Evolutionary conservation across 768 basidiomycete species (phyloP), one percentile per base, ranked within the genome.

Genomic region (Agrocybe praecox): DNA sequence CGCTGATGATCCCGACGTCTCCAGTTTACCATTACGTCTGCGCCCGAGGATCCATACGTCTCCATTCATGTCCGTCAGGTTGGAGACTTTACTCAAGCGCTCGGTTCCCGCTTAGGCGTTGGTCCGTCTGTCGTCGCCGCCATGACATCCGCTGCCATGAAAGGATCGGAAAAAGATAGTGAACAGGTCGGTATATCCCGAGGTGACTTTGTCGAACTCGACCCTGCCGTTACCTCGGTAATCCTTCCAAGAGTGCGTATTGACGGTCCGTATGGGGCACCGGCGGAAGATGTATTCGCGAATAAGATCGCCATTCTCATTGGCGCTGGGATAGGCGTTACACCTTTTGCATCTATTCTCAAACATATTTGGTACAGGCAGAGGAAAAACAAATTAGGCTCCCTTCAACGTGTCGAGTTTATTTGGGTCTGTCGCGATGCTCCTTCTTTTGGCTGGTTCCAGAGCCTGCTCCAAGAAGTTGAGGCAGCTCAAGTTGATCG

Each of bases 371-470:
- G 94, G 94, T 96, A 96, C 76, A 85, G 86, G 62, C 94, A 96
- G 72, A 87, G 85, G 74, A 81, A 80, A 55, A 87, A 89, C 40
- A 81, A 84, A 56, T 76, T 96, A 32, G 91, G 92, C 26, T 83
- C 87, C 24, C 85, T 98, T 55, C 87, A 89, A 51, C 85, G 90
- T 43, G 96, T 97, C 56, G 93, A 96, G 64, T 96, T 96, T 73
- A 91, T 96, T 76, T 96, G 94, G 95, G 83, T 93, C 61, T 92
- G 89, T 69, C 88, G 92, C 69, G 92, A 95, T 62, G 86, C 90
- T n/a, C 92, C 92, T 17, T 92, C 91, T 17, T 94, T 97, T 66
- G 94, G 93, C 64, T 97, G 95, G 95, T 96, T 98, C 84, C 92
- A 96, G 71, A 87, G 82, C 58, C 75, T 97, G 51, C 79, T 97